Evolutionary conservation across 169 alveolate species (phyloP), one percentile per base, ranked within the genome.

Genomic region (Babesia bovis): DNA sequence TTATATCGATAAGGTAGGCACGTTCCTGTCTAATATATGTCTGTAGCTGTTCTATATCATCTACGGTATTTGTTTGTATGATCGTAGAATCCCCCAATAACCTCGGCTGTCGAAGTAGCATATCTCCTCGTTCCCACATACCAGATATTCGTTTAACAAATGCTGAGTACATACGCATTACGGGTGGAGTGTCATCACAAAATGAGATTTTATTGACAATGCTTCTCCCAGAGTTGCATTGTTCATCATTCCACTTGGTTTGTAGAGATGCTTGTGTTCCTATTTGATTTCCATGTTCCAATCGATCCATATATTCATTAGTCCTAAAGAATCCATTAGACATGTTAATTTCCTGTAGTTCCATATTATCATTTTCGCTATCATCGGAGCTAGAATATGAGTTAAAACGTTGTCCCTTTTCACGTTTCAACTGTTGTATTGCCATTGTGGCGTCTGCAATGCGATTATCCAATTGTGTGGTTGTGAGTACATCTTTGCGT

Each of bases 371-470:
- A 13, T 23, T 30, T 9, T 60, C 71, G 59, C 57, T 45, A 30
- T 40, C 5, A 55, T 55, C 65, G 19, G 65, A 32, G 44, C 40
- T 55, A 25, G 45, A 28, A 17, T 9, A 25, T n/a, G n/a, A n/a
- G 26, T 47, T 26, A 47, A 12, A 47, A 9, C 4, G 50, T 2
- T 13, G 65, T 12, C 50, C 19, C 23, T 10, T 32, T 26, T 57
- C 65, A 17, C 23, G 36, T 52, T 42, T 77, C 19, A 77, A 55
- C 51, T 77, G 60, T 35, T 50, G 60, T 33, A 32, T 35, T 9
- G 66, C 85, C 69, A 45, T 56, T 30, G 36, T 45, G 68, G 79
- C 59, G 50, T 77, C 82, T n/a, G 85, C 44, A 51, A 66, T 77
- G 40, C 60, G 85, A 30, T 47, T 32, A 9, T 77, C 79, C 35